phyloP scores from a whole-genome alignment of 331 rosid species.

The Acacia pycnantha region DNA sequence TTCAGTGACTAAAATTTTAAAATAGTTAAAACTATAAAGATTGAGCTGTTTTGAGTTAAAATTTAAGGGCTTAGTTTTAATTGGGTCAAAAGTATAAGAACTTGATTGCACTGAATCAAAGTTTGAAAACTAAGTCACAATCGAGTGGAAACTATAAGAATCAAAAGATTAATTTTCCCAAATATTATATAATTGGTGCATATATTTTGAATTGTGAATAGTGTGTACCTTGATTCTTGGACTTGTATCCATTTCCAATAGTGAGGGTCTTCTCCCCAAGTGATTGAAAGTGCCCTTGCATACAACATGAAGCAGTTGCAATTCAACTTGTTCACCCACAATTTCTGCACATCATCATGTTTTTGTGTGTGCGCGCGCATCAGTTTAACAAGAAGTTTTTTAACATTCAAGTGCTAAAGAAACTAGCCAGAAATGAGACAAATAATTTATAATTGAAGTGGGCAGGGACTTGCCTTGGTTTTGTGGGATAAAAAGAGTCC shows the following conservation, averaged over 20 bases:
- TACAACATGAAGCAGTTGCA: slow-evolving; percentile 62
- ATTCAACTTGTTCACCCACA: slow-evolving; percentile 56
- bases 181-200: not conserved
- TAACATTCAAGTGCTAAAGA: not conserved
- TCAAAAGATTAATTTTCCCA: no score
- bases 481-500: slow-evolving; percentile 49
- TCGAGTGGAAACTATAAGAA: no score
- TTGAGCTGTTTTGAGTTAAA: no score
- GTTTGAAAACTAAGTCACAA: no score
- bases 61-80: no score
- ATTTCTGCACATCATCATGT: slow-evolving; percentile 42
- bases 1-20: no score
- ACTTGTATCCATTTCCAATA: slow-evolving; percentile 60
- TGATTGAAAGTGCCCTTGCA: slow-evolving; percentile 63
- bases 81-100: no score
- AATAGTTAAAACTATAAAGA: no score
- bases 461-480: slow-evolving; percentile 43
- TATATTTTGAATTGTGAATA: not conserved
- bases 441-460: not conserved
- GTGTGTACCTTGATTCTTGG: slow-evolving; percentile 51
- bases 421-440: not conserved
- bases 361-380: not conserved
- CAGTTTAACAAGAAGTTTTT: not conserved
- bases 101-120: not conserved
- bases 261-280: slow-evolving; percentile 44